Evolutionary conservation across 371 early-diverging fungal species (phyloP), one percentile per base, ranked within the genome.

Genomic region (Basidiobolus meristosporus): DNA sequence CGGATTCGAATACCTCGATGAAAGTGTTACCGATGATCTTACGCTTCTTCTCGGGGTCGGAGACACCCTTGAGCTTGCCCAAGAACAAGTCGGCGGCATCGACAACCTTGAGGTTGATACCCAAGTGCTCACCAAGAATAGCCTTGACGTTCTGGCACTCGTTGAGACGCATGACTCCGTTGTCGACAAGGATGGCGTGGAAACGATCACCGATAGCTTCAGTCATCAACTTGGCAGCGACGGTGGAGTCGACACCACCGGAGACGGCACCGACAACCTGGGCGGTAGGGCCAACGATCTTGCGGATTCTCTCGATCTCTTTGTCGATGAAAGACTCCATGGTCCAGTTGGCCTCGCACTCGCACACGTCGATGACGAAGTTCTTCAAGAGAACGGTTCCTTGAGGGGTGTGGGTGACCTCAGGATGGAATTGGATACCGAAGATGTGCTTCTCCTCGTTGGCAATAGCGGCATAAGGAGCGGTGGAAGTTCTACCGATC

Each of bases 21-120:
- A 96, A 92, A 31, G 93, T 88, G 73, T 91, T 91, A 37, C 96
- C 96, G 47, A 92, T 92, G 52, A 96, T 87, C 68, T 92, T 96
- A 56, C 96, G 75, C 78, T 92, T 96, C 62, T 71, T 63, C 60
- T 92, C 93, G 34, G 93, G 93, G 47, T 96, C 91, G 14, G 74
- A 81, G 41, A 85, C 82, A 40, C 90, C 92, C 53, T 75, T 73
- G 31, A 96, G 67, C 18, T 77, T 71, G 34, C 71, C 77, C 49
- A 92, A 60, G 70, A 92, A 96, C 38, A 80, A 63, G 18, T 85
- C 85, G 28, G 78, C 58, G 40, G 93, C 89, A 56, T 91, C 88
- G 35, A 74, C 88, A 38, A 96, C 77, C 46, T 78, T 82, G 52
- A 96, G 63, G 72, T 92, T 91, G 64, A 96, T 92, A 40, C 84